Base-by-base conservation (phyloP, 768 basidiomycete species). In the Auriculariales sp. region DNA sequence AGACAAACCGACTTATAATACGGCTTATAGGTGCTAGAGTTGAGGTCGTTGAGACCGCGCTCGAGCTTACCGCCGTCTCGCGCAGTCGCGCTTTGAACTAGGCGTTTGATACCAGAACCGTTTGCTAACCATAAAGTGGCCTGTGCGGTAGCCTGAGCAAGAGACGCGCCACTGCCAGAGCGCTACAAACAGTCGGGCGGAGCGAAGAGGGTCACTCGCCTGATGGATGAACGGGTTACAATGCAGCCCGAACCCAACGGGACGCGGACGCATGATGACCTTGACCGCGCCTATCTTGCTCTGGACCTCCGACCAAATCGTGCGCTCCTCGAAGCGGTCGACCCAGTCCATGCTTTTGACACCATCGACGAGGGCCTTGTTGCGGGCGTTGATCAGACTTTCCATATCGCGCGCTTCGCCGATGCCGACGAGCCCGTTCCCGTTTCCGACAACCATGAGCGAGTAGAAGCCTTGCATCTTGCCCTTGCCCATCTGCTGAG, bases 401-500 rank as follows among this genome's bases (percentile, higher is more conserved):
- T 84, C 79, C 2, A 63, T 66, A 62, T 83, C 79, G 63, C 90
- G 92, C 50, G 79, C 89, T 59, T 86, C 77, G 3, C 90, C 90
- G 31, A 79, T 71, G 3, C 90, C 90, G 0, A 94, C 78, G 27
- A 92, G 70, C 0, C 90, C 91, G 30, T 83, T 70, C 2, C 87
- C 86, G 60, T 93, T 79, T 2, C 90, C 90, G 29, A 86, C 78
- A 52, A 92, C 76, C 55, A 80, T 74, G 54, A 86, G 72, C 32
- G 69, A 67, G 48, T 77, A 76, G 47, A 72, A 63, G 15, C 78
- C 73, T 25, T 74, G 71, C 53, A 85, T 83, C 60, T 90, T 94
- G 12, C 95, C 95, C 66, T 97, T 98, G 50, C 84, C 82, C 0
- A 91, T 97, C 73, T 97, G 93, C 53, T 89, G 83, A 3, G 78